A percentile compares a stretch with the other conserved stretches of the same genome.
These are phyloP conservation scores for Gonium pectorale DNA, from an alignment of 139 green algal genomes.

Conservation along the genomic window DNA sequence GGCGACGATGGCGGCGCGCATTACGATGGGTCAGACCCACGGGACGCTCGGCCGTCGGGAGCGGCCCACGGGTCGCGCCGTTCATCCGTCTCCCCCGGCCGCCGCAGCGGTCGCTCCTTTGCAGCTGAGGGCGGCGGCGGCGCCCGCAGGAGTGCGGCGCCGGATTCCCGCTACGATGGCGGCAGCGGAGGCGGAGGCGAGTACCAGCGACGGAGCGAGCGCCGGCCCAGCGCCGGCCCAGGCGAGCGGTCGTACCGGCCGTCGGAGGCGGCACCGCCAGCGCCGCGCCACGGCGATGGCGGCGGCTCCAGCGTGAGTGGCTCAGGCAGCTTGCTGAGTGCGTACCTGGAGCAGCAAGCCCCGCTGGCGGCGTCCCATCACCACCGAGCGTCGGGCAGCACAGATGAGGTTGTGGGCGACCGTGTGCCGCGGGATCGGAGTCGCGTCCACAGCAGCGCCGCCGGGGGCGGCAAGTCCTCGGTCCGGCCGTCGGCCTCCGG, in stretches of 20 bases:
- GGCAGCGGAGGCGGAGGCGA: not conserved
- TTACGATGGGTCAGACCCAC: not conserved
- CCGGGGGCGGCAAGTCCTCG: not conserved
- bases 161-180: too few species aligned
- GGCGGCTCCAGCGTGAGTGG: not conserved
- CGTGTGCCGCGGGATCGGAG: not conserved
- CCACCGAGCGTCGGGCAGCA: not conserved
- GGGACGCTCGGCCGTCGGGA: not conserved
- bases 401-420: not conserved
- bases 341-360: constrained; percentile 26
- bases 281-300: too few species aligned
- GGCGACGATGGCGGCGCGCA: not conserved
- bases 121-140: not conserved
- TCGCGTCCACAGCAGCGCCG: not conserved
- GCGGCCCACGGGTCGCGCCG: not conserved
- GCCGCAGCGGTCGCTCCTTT: not conserved
- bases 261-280: not conserved
- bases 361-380: not conserved
- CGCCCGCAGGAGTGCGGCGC: not conserved
- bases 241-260: too few species aligned
- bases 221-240: too few species aligned
- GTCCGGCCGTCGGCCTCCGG: not conserved
- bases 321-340: not conserved
- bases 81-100: not conserved
- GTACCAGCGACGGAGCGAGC: not conserved